Base-by-base conservation (phyloP, 352 stramenopile genomes). In the Sclerospora graminicola region DNA sequence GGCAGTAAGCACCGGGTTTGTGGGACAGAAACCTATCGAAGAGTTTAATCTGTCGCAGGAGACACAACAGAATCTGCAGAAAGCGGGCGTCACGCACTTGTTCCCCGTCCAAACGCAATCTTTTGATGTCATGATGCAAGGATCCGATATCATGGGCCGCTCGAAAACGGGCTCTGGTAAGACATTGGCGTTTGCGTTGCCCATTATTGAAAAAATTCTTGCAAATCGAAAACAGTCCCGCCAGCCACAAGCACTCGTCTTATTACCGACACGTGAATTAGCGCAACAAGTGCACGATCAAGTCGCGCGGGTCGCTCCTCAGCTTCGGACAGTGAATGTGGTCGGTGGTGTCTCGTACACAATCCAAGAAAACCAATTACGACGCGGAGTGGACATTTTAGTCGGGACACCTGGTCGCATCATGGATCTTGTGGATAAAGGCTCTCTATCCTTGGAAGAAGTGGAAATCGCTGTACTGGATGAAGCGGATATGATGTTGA, bases 401-500 rank as follows among this genome's bases (percentile, higher is more conserved):
- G 93, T 99, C 14, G 95, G 90, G 27, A 99, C 95, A 10, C 94
- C 95, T 5, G 95, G 95, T n/a, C 88, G 95, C 39, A 84, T 98
- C 36, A 97, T 97, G 63, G 94, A 99, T 68, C 71, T 98, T 54
- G 72, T 99, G 19, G 58, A 98, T 46, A 95, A 95, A 54, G 88
- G 87, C 26, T 88, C 80, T 29, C 67, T 99, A 1, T 71, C 88
- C 48, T 73, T 99, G 4, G 83, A 82, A n/a, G 44, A 75, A 6
- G 72, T 97, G 8, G 69, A 92, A 36, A 86, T 94, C 37, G 69
- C 94, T 4, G 88, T 98, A 21, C 73, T 98, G 19, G 94, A 98
- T 46, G 94, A 98, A 64, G 94, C 94, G 20, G 94, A 98, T 62
- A 96, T 98, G 83, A 98, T 98, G 94, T 79, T 99, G 37, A 97